Evolutionary conservation across 2,329 filamentous ascomycete species (phyloP).

Genomic region (Penicillium thymicola): DNA sequence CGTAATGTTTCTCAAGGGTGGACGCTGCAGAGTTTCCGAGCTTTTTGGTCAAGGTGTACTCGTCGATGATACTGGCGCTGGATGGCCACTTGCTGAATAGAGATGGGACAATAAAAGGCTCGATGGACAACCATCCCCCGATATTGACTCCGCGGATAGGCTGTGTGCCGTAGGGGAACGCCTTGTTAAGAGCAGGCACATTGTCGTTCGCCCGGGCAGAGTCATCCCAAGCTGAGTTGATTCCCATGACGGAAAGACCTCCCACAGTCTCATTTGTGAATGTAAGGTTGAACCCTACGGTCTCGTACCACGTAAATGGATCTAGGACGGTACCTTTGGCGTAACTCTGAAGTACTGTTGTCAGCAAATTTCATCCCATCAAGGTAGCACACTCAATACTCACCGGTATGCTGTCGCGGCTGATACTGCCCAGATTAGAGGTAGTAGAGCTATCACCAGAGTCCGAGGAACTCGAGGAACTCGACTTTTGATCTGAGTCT

Average conservation of each 20-base stretch:
- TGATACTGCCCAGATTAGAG: constrained; percentile 53
- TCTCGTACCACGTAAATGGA: constrained; percentile 89
- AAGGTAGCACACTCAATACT: constrained; percentile 6
- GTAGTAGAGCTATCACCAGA: constrained; percentile 30
- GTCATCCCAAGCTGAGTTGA: constrained; percentile 84
- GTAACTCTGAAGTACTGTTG: constrained; percentile 35
- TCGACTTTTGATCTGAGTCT: constrained; percentile 24
- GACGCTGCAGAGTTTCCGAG: constrained; percentile 65
- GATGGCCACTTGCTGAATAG: constrained; percentile 69
- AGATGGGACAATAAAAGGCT: constrained; percentile 94
- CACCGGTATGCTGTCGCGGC: constrained; percentile 58
- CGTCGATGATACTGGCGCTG: constrained; percentile 71
- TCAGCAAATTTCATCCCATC: constrained; percentile 10
- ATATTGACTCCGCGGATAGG: constrained; percentile 89
- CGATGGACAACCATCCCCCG: constrained; percentile 89
- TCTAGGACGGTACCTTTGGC: constrained; percentile 77
- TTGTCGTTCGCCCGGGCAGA: constrained; percentile 71
- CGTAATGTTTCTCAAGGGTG: constrained; percentile 86
- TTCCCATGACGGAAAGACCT: constrained; percentile 83
- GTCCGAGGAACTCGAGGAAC: constrained; percentile 24
- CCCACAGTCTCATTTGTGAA: constrained; percentile 85
- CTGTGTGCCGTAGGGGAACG: constrained; percentile 73
- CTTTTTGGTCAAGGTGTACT: constrained; percentile 72
- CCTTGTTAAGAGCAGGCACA: constrained; percentile 71
- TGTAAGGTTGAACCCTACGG: constrained; percentile 86